Conservation (phyloP, 2,329 filamentous ascomycete species). For the Colletotrichum tamarilloi region DNA sequence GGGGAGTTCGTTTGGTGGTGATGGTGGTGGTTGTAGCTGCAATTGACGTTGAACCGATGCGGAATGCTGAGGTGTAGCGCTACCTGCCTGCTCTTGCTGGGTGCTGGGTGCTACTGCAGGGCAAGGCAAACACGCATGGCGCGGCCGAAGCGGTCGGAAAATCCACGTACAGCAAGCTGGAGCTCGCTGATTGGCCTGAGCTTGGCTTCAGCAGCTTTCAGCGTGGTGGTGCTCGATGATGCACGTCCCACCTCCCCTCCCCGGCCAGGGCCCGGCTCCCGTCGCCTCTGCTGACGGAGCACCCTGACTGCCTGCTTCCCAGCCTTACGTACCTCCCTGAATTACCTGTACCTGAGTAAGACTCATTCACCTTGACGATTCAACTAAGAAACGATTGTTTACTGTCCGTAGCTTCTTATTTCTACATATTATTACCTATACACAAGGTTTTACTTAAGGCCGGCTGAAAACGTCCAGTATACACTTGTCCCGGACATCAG, state of each 20-base stretch:
- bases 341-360: neutral
- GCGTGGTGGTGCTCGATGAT: constrained; percentile 19
- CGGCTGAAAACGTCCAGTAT: neutral
- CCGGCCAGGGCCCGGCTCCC: neutral
- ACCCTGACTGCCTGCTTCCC: constrained; percentile 37
- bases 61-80: constrained; percentile 43
- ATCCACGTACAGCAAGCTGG: constrained; percentile 30
- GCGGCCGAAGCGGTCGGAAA: constrained; percentile 43
- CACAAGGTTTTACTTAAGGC: neutral
- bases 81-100: constrained; percentile 32
- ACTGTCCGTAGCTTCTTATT: neutral
- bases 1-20: constrained; percentile 34
- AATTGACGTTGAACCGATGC: constrained; percentile 31
- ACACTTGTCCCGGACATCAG: neutral
- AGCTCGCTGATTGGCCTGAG: constrained; percentile 38
- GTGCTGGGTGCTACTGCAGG: constrained; percentile 29
- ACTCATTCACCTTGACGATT: neutral
- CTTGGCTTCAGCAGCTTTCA: constrained; percentile 31
- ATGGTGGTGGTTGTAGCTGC: constrained; percentile 38
- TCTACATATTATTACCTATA: neutral
- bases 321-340: constrained; percentile 12
- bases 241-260: constrained; percentile 18
- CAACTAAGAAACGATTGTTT: neutral
- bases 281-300: constrained; percentile 31
- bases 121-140: constrained; percentile 58